A percentile compares a stretch with the other conserved stretches of the same genome.
Evolutionary conservation across 2,329 filamentous ascomycete species (phyloP).

Genomic region (Trichoderma guizhouense): DNA sequence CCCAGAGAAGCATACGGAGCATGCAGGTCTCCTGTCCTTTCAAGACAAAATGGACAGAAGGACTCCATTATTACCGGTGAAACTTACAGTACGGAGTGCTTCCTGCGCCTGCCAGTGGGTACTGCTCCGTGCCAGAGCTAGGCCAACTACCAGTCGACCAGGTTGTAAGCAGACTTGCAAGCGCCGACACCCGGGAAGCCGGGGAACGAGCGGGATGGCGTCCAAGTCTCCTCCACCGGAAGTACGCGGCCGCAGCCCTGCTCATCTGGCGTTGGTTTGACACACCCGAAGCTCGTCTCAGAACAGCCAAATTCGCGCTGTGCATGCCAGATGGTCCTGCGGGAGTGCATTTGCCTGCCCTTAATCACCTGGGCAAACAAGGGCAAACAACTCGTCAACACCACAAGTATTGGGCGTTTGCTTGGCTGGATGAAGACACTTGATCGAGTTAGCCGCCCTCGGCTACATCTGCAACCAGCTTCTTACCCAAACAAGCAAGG

Average conservation of each 20-base stretch:
- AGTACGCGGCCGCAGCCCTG: not conserved
- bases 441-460: not conserved
- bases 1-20: not conserved
- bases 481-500: slow-evolving; percentile 1
- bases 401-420: not conserved
- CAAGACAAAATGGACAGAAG: not conserved
- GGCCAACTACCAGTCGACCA: not conserved
- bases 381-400: not conserved
- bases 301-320: slow-evolving; percentile 8
- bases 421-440: not conserved
- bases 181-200: slow-evolving; percentile 15
- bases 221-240: slow-evolving; percentile 10
- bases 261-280: not conserved
- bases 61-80: not conserved
- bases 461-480: not conserved
- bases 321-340: not conserved
- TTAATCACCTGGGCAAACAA: not conserved
- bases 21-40: not conserved
- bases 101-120: not conserved
- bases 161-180: not conserved
- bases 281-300: not conserved
- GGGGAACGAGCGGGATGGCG: slow-evolving; percentile 11
- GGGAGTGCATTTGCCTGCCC: not conserved
- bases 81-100: not conserved
- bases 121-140: not conserved